A percentile compares a stretch with the other conserved stretches of the same genome.
phyloP scores from a whole-genome alignment of 2,329 filamentous ascomycete species.

The Fusarium zealandicum region DNA sequence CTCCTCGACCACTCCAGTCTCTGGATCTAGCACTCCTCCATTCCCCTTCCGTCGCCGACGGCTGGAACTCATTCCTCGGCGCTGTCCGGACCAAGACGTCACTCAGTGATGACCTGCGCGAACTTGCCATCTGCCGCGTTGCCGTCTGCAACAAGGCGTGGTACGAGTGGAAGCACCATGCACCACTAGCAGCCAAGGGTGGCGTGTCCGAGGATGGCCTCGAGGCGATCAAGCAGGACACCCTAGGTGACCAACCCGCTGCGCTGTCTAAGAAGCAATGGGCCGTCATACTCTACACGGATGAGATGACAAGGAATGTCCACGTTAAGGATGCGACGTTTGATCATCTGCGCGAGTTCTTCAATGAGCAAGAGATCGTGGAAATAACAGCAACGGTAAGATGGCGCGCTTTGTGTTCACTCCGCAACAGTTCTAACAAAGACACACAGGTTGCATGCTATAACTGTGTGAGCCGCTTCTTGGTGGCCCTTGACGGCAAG shows the following conservation, averaged over 20 bases:
- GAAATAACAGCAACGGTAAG: slow-evolving; percentile 79
- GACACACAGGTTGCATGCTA: slow-evolving; percentile 69
- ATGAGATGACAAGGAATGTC: slow-evolving; percentile 83
- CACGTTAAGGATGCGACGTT: slow-evolving; percentile 75
- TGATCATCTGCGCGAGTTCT: slow-evolving; percentile 64
- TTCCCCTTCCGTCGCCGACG: slow-evolving; percentile 75
- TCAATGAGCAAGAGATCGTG: slow-evolving; percentile 76
- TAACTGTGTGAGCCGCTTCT: slow-evolving; percentile 84
- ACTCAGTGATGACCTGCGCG: slow-evolving; percentile 65
- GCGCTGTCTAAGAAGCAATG: slow-evolving; percentile 66
- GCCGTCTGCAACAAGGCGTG: slow-evolving; percentile 81
- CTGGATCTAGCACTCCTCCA: slow-evolving; percentile 82
- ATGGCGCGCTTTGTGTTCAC: not conserved
- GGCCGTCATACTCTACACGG: slow-evolving; percentile 75
- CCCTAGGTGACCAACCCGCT: slow-evolving; percentile 41
- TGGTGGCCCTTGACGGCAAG: slow-evolving; percentile 81
- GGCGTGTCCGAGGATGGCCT: slow-evolving; percentile 63
- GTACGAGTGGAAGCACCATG: slow-evolving; percentile 87
- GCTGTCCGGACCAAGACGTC: slow-evolving; percentile 64
- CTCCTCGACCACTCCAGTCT: slow-evolving; percentile 73
- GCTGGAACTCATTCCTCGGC: slow-evolving; percentile 75
- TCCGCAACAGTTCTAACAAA: slow-evolving; percentile 23
- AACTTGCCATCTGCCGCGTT: slow-evolving; percentile 82
- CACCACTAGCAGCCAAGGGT: slow-evolving; percentile 67
- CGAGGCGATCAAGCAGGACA: slow-evolving; percentile 51